These are phyloP conservation scores for Diophrys appendiculata DNA, from an alignment of 73 alveolate genomes.

Conservation along the genomic window DNA sequence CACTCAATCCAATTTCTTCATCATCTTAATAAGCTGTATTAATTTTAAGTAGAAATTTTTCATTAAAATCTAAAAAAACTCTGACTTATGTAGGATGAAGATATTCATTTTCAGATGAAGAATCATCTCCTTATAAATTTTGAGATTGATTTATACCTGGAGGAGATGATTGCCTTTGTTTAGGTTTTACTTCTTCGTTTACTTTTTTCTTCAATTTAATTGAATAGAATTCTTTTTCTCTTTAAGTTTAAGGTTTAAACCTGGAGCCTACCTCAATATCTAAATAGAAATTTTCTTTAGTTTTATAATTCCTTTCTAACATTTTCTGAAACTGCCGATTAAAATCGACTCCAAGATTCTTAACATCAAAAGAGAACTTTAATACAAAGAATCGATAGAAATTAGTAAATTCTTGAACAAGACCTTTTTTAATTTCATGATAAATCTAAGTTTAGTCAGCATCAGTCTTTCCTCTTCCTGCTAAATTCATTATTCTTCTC, in stretches of 20 bases:
- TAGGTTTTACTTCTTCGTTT: too few species aligned
- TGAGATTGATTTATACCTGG: conserved; percentile 1
- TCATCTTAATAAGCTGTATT: not conserved
- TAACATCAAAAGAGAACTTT: conserved; percentile 26
- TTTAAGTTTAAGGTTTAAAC: too few species aligned
- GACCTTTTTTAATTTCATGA: not conserved
- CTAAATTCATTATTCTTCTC: not conserved
- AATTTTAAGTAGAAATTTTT: not conserved
- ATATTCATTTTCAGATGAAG: conserved; percentile 4
- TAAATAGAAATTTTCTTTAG: conserved; percentile 4
- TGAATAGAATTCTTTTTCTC: too few species aligned
- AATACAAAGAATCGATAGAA: conserved; percentile 31
- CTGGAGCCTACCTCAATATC: conserved; percentile 20
- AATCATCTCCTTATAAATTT: conserved; percentile 1
- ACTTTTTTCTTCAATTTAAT: too few species aligned
- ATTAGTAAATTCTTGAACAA: conserved; percentile 7
- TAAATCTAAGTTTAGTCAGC: not conserved
- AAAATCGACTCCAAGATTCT: conserved; percentile 1
- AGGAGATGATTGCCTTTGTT: too few species aligned
- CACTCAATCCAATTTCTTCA: not conserved
- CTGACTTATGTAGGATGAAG: not conserved
- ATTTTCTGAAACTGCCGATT: conserved; percentile 4
- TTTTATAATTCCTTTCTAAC: conserved; percentile 11
- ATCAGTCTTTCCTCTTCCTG: not conserved
- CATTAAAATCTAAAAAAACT: not conserved